Evolutionary conservation across 495 filamentous ascomycete species (phyloP), one percentile per base, ranked within the genome.

Genomic region (Haplographium delicatum): DNA sequence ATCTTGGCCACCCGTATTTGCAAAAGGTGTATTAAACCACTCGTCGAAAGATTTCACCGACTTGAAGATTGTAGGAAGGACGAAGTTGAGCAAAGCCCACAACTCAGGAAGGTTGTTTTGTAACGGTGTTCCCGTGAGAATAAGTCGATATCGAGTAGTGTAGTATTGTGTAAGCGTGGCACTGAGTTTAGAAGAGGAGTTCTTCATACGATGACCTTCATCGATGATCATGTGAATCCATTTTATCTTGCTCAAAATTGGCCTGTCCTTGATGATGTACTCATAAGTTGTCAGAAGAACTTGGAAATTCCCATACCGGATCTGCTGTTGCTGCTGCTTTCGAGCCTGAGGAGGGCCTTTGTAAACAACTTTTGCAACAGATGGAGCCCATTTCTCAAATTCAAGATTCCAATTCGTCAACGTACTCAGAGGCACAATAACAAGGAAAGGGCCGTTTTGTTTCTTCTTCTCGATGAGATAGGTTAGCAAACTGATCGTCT

Each of bases 141-240:
- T 98, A 46, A 98, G 80, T 58, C 93, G 89, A 69, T 91, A 98
- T 15, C 93, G 83, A 22, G 90, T 95, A 64, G 70, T 84, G 72
- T 98, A 98, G 71, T 96, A 97, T 37, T 88, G 82, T 37, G 91
- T 91, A 51, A 98, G 81, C 1, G 91, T 96, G 60, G 83, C 88
- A 69, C 88, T 96, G 58, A 98, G 77, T 69, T 98, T 98, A 13
- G 93, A 98, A 54, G 89, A 83, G n/a, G 87, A 73, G 67, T 98
- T 98, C 79, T 98, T 98, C 93, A 98, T 98, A 61, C 93, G 90
- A 68, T 98, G 93, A 67, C 93, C 93, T 73, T 98, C 93, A 58
- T 98, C 93, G 47, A 98, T 95, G 56, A 98, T 96, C 93, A 98
- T 97, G 70, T 98, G 94, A 44, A 93, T 85, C 93, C 93, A 98